Conservation (phyloP, 2,329 filamentous ascomycete genomes). For the Botrytis squamosa region DNA sequence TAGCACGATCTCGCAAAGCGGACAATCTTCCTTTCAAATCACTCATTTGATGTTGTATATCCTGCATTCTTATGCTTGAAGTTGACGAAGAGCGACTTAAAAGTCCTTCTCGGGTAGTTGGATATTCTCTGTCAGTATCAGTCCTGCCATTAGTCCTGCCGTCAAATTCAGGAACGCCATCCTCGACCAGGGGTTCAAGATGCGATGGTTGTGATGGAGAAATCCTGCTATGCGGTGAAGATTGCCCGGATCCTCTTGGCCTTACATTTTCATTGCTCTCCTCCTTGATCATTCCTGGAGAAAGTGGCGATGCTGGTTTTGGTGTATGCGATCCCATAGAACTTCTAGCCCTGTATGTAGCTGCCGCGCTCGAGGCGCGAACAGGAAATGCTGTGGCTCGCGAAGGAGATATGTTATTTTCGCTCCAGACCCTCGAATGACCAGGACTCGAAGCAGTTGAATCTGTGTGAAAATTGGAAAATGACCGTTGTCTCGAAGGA, state of each 20-base stretch:
- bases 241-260: constrained; percentile 19
- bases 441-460: constrained; percentile 43
- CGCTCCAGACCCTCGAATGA: constrained; percentile 62
- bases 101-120: constrained; percentile 26
- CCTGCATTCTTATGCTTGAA: constrained; percentile 49
- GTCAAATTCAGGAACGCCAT: constrained; percentile 42
- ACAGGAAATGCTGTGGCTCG: constrained; percentile 48
- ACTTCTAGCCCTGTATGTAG: constrained; percentile 46
- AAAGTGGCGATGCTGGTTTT: constrained; percentile 21
- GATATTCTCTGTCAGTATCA: constrained; percentile 30
- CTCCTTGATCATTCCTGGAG: constrained; percentile 24
- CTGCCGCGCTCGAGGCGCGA: constrained; percentile 63
- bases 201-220: constrained; percentile 35
- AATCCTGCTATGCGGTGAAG: constrained; percentile 28
- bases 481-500: constrained; percentile 32
- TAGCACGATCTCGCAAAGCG: constrained; percentile 60
- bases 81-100: constrained; percentile 38
- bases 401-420: constrained; percentile 51
- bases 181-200: constrained; percentile 56
- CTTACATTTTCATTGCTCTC: constrained; percentile 20
- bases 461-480: constrained; percentile 26
- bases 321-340: constrained; percentile 28
- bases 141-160: constrained; percentile 31
- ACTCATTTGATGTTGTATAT: constrained; percentile 65
- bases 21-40: constrained; percentile 67